Percentiles rank a stretch among this genome's conserved stretches.
Evolutionary conservation across 352 stramenopile genomes (phyloP).

Genomic region (Phytophthora vignae): DNA sequence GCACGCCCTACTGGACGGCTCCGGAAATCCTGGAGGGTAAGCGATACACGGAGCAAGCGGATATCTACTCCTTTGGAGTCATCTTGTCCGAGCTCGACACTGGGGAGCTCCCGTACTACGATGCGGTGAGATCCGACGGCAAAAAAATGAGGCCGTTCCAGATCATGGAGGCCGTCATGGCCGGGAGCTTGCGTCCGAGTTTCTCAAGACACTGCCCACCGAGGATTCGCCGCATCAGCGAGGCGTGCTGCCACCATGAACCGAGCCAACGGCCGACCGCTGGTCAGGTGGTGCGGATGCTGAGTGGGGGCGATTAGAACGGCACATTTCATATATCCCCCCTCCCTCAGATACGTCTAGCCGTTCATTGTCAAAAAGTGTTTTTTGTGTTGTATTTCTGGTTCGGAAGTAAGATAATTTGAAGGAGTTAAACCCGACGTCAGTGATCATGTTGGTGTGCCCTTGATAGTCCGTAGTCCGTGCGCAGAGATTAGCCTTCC

Average conservation of each 20-base stretch:
- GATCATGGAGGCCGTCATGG: conserved; percentile 27
- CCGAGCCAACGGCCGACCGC: background rate
- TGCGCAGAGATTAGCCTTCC: too few species aligned
- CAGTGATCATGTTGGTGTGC: too few species aligned
- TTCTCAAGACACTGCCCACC: background rate
- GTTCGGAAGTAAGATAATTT: too few species aligned
- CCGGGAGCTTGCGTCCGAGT: background rate
- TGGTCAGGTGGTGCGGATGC: background rate
- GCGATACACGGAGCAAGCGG: conserved; percentile 26
- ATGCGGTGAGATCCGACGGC: conserved; percentile 20
- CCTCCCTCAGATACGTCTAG: too few species aligned
- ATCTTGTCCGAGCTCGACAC: conserved; percentile 43
- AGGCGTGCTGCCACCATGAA: background rate
- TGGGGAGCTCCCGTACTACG: conserved; percentile 34
- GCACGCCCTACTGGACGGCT: background rate
- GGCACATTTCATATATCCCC: too few species aligned
- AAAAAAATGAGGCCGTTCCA: conserved; percentile 39
- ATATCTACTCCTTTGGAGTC: conserved; percentile 37
- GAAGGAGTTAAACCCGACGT: too few species aligned
- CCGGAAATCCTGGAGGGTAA: conserved; percentile 35
- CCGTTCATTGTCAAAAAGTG: too few species aligned
- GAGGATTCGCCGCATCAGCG: background rate
- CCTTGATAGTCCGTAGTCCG: too few species aligned
- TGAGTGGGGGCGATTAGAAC: background rate
- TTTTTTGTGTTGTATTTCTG: too few species aligned